Evolutionary conservation across 2,329 filamentous ascomycete genomes (phyloP), one percentile per base, ranked within the genome.

Genomic region (Aspergillus piperis): DNA sequence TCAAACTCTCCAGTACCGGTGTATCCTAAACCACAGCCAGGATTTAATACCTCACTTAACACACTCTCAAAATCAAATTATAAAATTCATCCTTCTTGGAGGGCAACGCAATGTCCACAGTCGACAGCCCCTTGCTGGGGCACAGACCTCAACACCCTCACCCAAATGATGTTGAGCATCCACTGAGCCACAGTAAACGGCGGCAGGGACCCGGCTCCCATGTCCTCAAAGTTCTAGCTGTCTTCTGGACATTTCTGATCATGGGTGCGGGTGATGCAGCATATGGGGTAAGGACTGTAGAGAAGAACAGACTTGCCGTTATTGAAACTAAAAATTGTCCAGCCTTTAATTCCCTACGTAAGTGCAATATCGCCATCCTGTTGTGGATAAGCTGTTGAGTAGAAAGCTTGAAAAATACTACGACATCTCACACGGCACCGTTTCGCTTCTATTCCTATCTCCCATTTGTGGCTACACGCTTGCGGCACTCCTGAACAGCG

Each of bases 221-320:
- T 60, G 74, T 80, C 2, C 75, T 77, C 63, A 80, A 82, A 8
- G 75, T 85, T 1, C 73, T 77, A 2, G 80, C 85, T 0, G 81
- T 83, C 0, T 87, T 87, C 71, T 86, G 80, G 77, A 82, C 80
- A 6, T 84, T 88, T 61, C 67, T 85, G 5, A 80, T 85, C 1
- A 82, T 85, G 70, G 86, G 86, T 0, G 80, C 83, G 8, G 86
- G 86, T 57, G 84, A 86, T 71, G 80, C 83, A 2, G 83, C 83
- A 10, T 86, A 85, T 57, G 84, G 84, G 63, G 83, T 84, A 71
- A 76, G 82, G 75, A 15, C 38, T 6, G 11, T 36, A 1, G 3
- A 15, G 4, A 13, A 17, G 17, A 11, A 13, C 10, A 13, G 32
- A 36, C 11, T 15, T 13, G 6, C 36, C 42, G n/a, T 15, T n/a